phyloP scores from a whole-genome alignment of 129 eudicot species.

The Cynara cardunculus region DNA sequence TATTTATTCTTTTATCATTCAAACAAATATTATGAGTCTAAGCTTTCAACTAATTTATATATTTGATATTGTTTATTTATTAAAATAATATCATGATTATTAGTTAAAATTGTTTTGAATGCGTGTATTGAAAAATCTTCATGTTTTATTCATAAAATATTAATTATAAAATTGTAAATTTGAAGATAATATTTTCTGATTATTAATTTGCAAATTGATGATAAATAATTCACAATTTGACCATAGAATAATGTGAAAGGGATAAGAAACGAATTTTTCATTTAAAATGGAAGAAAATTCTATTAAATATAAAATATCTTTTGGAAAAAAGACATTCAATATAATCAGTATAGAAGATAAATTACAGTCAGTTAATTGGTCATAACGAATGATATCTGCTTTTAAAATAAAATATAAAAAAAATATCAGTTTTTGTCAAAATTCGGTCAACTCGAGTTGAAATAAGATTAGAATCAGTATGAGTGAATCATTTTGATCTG shows the following conservation, averaged over 20 bases:
- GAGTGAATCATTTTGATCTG: no score
- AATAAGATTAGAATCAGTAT: no score
- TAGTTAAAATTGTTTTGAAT: neutral
- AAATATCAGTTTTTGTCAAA: neutral
- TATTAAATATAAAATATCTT: neutral
- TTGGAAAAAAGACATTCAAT: neutral
- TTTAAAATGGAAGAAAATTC: neutral
- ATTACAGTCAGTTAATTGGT: neutral
- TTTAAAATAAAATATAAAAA: no score
- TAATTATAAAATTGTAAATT: neutral
- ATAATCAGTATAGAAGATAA: neutral
- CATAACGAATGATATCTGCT: no score
- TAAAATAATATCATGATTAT: neutral
- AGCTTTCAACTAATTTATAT: neutral
- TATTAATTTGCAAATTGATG: constrained; percentile 4
- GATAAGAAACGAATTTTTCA: neutral
- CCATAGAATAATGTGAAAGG: constrained; percentile 13
- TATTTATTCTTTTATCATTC: neutral
- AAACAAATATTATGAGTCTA: neutral
- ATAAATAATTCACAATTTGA: constrained; percentile 16
- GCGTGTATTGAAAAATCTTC: neutral
- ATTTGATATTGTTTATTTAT: neutral
- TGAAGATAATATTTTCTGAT: neutral
- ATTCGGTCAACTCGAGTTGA: no score
- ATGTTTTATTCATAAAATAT: neutral